Base-by-base conservation (phyloP, 495 filamentous ascomycete genomes). In the Hypoxylon lienhwacheense region DNA sequence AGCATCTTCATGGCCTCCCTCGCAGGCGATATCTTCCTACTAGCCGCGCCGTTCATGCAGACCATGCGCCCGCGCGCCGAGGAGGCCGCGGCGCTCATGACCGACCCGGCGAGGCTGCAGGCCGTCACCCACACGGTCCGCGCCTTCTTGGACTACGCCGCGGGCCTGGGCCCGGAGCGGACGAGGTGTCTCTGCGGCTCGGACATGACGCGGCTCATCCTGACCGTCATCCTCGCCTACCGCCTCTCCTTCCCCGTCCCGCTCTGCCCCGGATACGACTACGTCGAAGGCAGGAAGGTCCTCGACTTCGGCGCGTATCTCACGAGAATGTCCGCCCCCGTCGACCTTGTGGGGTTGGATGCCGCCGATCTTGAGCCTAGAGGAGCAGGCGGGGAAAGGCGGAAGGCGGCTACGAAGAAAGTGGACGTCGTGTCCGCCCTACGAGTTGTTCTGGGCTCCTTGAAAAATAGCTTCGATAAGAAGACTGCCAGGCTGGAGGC, bases 191-290 rank as follows among this genome's bases (percentile, higher is more conserved):
- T 75, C 41, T 54, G 61, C 46, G 59, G 59, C 24, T 55, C 57
- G 25, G 70, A 74, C 48, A 70, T 69, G 63, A 40, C 61, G 24
- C 58, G 53, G 22, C 42, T 75, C 24, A 70, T 77, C 21, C 16
- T 72, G 2, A 21, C 39, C n/a, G 49, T 71, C 11, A 67, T 77
- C n/a, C 45, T 78, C 1, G 65, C 65, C 4, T 73, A 72, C 25
- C 67, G 74, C 1, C 63, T 77, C 32, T 70, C 67, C 1, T 73
- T 78, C 40, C 68, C 75, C 0, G 16, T 73, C 2, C 20, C 60
- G 2, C 53, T 59, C 0, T 75, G 69, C 21, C 68, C 65, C 1
- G 67, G 48, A 14, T 78, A 73, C 59, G 73, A 77, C 35, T 64
- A 67, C 7, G 28, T 22, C 0, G 61, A 55, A 26, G 72, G 66